Evolutionary conservation across 306 rosid genomes (phyloP).

Genomic region (Nissolia schottii): DNA sequence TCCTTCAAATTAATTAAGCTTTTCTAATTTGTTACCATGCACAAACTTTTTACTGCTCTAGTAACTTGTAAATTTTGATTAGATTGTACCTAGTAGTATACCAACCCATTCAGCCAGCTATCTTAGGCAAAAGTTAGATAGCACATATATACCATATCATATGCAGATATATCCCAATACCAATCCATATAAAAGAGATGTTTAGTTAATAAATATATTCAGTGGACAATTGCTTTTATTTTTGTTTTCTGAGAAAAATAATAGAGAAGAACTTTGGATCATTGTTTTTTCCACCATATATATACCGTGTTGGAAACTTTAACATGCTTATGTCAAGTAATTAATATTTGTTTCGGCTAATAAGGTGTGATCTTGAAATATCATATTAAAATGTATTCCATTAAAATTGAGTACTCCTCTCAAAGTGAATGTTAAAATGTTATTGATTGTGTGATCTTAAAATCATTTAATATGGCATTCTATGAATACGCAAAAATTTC

Average conservation of each 20-base stretch:
- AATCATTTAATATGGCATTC: too few relatives aligned
- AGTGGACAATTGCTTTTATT: too few relatives aligned
- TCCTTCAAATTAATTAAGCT: background rate
- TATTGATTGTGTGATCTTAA: too few relatives aligned
- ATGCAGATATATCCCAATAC: too few relatives aligned
- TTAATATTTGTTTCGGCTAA: background rate
- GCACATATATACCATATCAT: background rate
- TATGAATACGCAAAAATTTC: too few relatives aligned
- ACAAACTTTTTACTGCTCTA: background rate
- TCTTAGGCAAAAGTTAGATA: background rate
- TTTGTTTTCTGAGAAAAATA: background rate
- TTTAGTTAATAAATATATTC: background rate
- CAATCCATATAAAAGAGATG: background rate
- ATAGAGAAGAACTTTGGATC: background rate
- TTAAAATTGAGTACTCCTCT: too few relatives aligned
- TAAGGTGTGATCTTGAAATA: too few relatives aligned
- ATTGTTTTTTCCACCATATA: background rate
- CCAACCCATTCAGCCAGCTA: conserved; percentile 3
- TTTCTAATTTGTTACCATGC: background rate
- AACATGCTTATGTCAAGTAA: background rate
- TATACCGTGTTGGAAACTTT: too few relatives aligned
- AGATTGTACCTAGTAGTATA: background rate
- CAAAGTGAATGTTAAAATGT: too few relatives aligned
- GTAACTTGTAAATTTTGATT: conserved; percentile 4
- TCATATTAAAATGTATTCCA: too few relatives aligned